Conservation (phyloP, 805 yeast species). For the Wickerhamiella dianesei region DNA sequence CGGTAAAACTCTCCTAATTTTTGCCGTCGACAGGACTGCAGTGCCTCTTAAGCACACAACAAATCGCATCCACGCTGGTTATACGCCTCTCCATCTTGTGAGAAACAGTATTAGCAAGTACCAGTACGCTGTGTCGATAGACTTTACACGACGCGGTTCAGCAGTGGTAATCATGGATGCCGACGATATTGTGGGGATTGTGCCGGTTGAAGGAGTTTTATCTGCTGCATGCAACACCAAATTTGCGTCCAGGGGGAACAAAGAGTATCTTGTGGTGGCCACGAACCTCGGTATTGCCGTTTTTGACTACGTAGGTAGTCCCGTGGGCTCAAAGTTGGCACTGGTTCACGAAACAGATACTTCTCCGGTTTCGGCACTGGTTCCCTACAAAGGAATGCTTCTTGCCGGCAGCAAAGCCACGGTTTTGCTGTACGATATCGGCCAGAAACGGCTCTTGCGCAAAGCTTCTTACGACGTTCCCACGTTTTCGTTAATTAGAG, state of each 20-base stretch:
- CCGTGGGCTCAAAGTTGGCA: conserved; percentile 22
- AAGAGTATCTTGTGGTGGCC: conserved; percentile 12
- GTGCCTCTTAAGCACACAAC: background rate
- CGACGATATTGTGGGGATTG: background rate
- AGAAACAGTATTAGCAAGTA: background rate
- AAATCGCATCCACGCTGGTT: background rate
- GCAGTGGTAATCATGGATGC: background rate
- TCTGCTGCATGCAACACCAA: background rate
- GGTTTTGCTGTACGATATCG: conserved; percentile 42
- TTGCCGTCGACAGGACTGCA: conserved; percentile 15
- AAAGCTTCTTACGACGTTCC: conserved; percentile 40
- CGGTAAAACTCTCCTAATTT: conserved; percentile 39
- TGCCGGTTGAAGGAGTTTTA: background rate
- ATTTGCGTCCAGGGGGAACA: background rate
- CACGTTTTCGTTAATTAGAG: conserved; percentile 37
- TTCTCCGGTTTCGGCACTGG: conserved; percentile 32
- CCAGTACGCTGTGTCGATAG: background rate
- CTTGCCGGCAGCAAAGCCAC: conserved; percentile 32
- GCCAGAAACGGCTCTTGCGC: conserved; percentile 63
- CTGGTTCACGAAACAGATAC: conserved; percentile 49
- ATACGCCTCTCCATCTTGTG: background rate
- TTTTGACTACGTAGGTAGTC: conserved; percentile 3
- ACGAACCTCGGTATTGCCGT: background rate
- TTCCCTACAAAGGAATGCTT: conserved; percentile 44
- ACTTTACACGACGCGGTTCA: background rate